These are phyloP conservation scores for Pleurotus giganteus DNA, from an alignment of 768 basidiomycete species.

Conservation along the genomic window DNA sequence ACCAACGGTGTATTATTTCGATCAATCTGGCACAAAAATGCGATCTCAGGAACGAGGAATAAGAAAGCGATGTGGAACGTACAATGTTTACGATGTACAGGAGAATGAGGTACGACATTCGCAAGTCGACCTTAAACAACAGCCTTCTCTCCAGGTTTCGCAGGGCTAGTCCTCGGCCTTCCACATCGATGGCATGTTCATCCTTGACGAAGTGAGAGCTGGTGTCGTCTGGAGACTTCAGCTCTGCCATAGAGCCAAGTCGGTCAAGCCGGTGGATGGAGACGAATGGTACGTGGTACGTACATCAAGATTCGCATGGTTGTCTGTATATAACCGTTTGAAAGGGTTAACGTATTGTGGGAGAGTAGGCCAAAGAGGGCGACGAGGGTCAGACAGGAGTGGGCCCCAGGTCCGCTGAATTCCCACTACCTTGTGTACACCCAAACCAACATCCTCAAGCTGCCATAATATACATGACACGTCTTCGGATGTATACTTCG, in stretches of 20 bases:
- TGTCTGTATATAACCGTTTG: constrained; percentile 4
- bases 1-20: constrained; percentile 54
- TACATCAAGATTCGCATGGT: constrained; percentile 1
- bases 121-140: constrained; percentile 36
- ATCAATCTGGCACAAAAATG: constrained; percentile 39
- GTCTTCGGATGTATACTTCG: background rate
- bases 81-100: constrained; percentile 16
- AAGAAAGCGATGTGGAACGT: background rate
- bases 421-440: constrained; percentile 9
- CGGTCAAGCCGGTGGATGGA: background rate
- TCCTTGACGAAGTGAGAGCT: constrained; percentile 4
- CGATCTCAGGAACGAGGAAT: background rate
- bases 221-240: constrained; percentile 1
- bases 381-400: constrained; percentile 4
- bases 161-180: background rate
- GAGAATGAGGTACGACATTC: constrained; percentile 22
- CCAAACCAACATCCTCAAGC: background rate
- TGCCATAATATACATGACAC: constrained; percentile 5
- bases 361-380: background rate
- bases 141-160: constrained; percentile 19
- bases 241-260: constrained; percentile 1
- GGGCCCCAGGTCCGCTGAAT: background rate
- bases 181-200: constrained; percentile 1
- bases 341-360: constrained; percentile 3
- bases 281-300: background rate